Conservation (phyloP, 768 basidiomycete species). For the Gloeopeniophorella convolvens region DNA sequence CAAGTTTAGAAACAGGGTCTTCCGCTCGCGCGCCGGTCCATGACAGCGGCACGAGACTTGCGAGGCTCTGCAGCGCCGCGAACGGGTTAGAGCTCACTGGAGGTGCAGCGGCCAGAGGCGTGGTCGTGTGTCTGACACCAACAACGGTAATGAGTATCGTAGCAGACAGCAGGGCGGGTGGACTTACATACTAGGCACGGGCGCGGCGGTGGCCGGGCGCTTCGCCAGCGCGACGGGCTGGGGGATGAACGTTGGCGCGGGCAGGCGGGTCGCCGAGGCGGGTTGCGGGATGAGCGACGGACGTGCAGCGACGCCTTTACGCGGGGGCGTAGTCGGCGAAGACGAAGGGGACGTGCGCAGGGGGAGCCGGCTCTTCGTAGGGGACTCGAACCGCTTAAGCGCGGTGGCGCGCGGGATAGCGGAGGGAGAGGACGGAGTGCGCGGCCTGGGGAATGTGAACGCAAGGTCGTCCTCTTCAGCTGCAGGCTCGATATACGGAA, state of each 20-base stretch:
- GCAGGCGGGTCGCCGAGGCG: constrained; percentile 26
- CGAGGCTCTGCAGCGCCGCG: constrained; percentile 51
- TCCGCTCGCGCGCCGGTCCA: not conserved
- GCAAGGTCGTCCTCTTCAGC: constrained; percentile 21
- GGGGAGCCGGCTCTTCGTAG: constrained; percentile 21
- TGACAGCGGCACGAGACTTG: constrained; percentile 49
- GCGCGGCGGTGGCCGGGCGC: constrained; percentile 34
- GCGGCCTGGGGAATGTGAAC: constrained; percentile 20
- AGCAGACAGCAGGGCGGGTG: too few species aligned
- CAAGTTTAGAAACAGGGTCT: not conserved
- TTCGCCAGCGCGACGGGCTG: too few species aligned
- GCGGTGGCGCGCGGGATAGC: constrained; percentile 44
- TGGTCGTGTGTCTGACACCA: too few species aligned
- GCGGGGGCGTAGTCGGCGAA: constrained; percentile 44
- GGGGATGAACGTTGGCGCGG: constrained; percentile 29
- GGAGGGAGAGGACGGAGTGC: constrained; percentile 34
- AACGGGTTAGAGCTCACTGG: constrained; percentile 19
- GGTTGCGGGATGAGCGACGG: constrained; percentile 62
- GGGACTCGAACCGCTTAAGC: constrained; percentile 30
- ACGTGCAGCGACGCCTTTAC: constrained; percentile 40
- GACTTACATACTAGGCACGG: constrained; percentile 37
- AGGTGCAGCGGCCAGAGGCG: constrained; percentile 26
- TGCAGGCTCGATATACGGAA: constrained; percentile 17
- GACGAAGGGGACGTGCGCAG: constrained; percentile 28
- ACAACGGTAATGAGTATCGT: too few species aligned